A percentile compares a stretch with the other conserved stretches of the same genome.
phyloP scores from a whole-genome alignment of 2,329 filamentous ascomycete species.

The Dendrostoma leiphaemia region DNA sequence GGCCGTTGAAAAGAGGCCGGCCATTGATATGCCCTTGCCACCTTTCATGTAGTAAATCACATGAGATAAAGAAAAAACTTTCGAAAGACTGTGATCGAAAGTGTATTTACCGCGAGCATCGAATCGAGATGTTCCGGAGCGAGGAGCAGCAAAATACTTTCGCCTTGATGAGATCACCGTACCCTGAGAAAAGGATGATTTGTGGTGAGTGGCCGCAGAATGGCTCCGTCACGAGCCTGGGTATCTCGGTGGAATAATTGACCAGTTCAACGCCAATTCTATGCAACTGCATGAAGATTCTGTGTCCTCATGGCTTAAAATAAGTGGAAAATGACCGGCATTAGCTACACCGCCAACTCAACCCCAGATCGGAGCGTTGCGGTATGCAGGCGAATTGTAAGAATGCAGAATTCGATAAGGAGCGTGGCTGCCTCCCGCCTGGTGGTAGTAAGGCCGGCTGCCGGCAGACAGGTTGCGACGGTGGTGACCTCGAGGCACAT shows the following conservation, averaged over 20 bases:
- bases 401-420: conserved; percentile 56
- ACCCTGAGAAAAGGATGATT: background rate
- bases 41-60: background rate
- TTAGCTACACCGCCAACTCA: conserved; percentile 24
- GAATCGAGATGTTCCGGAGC: too few species aligned
- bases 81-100: background rate
- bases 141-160: background rate
- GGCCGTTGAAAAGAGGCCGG: background rate
- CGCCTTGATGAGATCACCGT: background rate
- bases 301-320: background rate
- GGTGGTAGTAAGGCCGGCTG: conserved; percentile 20
- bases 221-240: background rate
- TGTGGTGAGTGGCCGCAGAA: background rate
- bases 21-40: background rate
- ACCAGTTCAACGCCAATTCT: conserved; percentile 6
- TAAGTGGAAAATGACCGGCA: background rate
- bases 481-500: conserved; percentile 34
- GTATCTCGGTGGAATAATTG: background rate
- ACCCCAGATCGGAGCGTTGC: conserved; percentile 55
- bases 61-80: background rate
- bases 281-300: conserved; percentile 9
- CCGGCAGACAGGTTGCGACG: conserved; percentile 37
- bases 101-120: background rate
- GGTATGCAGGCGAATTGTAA: conserved; percentile 58
- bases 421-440: conserved; percentile 21